Conservation (phyloP, 2,329 filamentous ascomycete species). For the Xylariaceae sp. region DNA sequence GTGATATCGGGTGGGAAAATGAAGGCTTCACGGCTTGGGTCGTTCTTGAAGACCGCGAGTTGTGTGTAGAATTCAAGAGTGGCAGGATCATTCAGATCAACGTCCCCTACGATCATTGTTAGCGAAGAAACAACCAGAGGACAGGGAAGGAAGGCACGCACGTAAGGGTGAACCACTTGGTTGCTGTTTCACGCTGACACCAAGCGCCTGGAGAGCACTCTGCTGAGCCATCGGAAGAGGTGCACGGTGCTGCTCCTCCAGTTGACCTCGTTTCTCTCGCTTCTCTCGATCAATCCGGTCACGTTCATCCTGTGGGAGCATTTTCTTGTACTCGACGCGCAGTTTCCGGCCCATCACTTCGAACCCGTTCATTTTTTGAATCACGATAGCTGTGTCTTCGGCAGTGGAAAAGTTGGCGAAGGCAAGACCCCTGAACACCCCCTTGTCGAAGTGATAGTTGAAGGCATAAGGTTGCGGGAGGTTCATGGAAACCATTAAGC, state of each 20-base stretch:
- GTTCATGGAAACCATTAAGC: slow-evolving; percentile 90
- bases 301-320: slow-evolving; percentile 90
- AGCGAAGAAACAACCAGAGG: slow-evolving; percentile 9
- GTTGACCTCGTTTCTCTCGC: slow-evolving; percentile 88
- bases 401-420: slow-evolving; percentile 98
- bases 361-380: slow-evolving; percentile 91
- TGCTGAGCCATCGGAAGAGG: slow-evolving; percentile 72
- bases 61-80: slow-evolving; percentile 89
- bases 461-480: slow-evolving; percentile 96
- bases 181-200: slow-evolving; percentile 64
- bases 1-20: slow-evolving; percentile 80
- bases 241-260: slow-evolving; percentile 92
- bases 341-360: slow-evolving; percentile 93
- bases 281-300: slow-evolving; percentile 97
- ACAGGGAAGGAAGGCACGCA: slow-evolving; percentile 30
- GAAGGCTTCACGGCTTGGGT: slow-evolving; percentile 71
- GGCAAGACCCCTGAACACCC: slow-evolving; percentile 90
- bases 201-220: slow-evolving; percentile 79
- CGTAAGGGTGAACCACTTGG: slow-evolving; percentile 47
- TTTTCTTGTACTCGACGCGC: slow-evolving; percentile 98
- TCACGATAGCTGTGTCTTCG: slow-evolving; percentile 89
- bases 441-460: slow-evolving; percentile 99
- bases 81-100: slow-evolving; percentile 88
- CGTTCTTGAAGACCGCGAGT: slow-evolving; percentile 83
- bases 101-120: slow-evolving; percentile 48